These are phyloP conservation scores for Chlorella variabilis DNA, from an alignment of 163 green algal genomes.

Conservation along the genomic window DNA sequence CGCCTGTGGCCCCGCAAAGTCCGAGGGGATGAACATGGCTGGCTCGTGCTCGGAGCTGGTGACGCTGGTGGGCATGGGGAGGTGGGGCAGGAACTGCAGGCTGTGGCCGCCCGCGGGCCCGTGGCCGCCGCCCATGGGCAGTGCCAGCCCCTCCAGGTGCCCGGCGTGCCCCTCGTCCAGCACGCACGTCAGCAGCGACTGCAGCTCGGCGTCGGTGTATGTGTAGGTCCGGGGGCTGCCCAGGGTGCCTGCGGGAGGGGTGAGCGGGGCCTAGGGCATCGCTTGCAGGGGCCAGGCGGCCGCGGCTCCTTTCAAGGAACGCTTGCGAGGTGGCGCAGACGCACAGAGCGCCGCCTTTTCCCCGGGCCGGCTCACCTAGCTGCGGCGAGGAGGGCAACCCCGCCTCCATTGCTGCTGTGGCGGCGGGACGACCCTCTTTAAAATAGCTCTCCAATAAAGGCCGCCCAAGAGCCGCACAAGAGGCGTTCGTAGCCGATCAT, in stretches of 20 bases:
- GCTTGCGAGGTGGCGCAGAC: too few relatives aligned
- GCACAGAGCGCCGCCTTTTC: too few relatives aligned
- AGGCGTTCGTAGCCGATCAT: too few relatives aligned
- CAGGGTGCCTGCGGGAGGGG: background rate
- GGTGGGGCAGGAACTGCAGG: conserved; percentile 16
- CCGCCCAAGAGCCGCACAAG: too few relatives aligned
- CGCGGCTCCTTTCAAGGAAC: too few relatives aligned
- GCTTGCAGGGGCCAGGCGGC: background rate
- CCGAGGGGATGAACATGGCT: background rate
- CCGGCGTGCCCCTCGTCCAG: conserved; percentile 17
- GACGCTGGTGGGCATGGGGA: background rate
- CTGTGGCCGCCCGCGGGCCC: background rate
- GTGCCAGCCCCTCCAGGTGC: background rate
- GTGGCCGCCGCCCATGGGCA: background rate
- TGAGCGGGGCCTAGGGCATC: background rate
- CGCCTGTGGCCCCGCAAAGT: background rate
- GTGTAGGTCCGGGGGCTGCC: conserved; percentile 29
- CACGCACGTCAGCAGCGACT: conserved; percentile 30
- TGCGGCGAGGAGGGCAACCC: too few relatives aligned
- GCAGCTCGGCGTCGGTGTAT: conserved; percentile 40
- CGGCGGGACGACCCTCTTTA: too few relatives aligned
- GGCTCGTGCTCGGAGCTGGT: background rate
- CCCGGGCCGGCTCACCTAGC: too few relatives aligned
- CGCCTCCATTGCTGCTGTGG: too few relatives aligned
- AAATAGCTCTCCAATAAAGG: too few relatives aligned